phyloP scores from a whole-genome alignment of 208 protist genomes.

The Novymonas esmeraldas region DNA sequence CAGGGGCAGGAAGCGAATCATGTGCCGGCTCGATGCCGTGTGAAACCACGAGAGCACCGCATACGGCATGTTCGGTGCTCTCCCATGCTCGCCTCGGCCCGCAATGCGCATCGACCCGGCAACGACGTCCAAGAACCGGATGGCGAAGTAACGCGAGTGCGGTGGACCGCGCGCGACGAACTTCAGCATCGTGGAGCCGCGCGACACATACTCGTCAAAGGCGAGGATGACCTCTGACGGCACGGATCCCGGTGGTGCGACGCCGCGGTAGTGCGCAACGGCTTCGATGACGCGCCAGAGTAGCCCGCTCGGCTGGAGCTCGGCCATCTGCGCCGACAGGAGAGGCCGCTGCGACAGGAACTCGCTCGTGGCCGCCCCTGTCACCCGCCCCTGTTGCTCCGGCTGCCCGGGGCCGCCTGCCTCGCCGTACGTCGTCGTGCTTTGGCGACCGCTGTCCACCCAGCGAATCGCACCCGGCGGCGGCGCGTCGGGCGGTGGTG shows the following conservation, averaged over 20 bases:
- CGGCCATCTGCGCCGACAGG: constrained; percentile 13
- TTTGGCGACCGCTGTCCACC: neutral
- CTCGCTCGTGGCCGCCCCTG: neutral
- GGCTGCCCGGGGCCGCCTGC: too few relatives aligned
- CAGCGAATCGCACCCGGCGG: constrained; percentile 6
- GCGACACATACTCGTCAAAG: constrained; percentile 65
- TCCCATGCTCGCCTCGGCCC: neutral
- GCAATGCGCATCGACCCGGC: neutral
- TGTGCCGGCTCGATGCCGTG: constrained; percentile 38
- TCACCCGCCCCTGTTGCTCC: too few relatives aligned
- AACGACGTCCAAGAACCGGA: constrained; percentile 56
- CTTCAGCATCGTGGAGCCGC: constrained; percentile 57
- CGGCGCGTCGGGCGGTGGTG: neutral
- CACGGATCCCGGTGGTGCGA: constrained; percentile 32
- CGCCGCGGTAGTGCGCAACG: constrained; percentile 48
- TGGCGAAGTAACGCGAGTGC: constrained; percentile 62
- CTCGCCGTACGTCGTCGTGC: neutral
- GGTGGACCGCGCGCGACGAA: constrained; percentile 54
- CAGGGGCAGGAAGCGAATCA: constrained; percentile 66
- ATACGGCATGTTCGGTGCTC: constrained; percentile 19
- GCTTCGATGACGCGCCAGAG: constrained; percentile 47
- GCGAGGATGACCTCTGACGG: constrained; percentile 66
- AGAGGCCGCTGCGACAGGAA: neutral
- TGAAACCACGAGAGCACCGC: constrained; percentile 60
- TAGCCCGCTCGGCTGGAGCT: constrained; percentile 40